These are phyloP conservation scores for Colletotrichum lentis DNA, from an alignment of 2,329 filamentous ascomycete genomes.

Conservation along the genomic window DNA sequence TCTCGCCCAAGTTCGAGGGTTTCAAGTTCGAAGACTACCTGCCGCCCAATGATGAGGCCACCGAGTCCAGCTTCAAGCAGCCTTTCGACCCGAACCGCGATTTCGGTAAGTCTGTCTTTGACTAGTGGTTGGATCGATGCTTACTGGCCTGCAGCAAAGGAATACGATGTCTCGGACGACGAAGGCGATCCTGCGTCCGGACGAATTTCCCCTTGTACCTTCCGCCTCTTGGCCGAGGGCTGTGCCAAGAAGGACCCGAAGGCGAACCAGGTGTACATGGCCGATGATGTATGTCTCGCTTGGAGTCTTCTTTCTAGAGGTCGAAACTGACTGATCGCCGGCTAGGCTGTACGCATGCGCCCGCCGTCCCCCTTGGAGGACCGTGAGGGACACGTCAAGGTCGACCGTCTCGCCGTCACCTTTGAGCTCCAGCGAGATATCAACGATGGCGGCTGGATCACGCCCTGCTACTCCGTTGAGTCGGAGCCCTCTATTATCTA, in stretches of 20 bases:
- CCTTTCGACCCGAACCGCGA: constrained; percentile 23
- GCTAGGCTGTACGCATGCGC: constrained; percentile 31
- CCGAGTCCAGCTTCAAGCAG: constrained; percentile 10
- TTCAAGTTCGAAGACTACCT: constrained; percentile 30
- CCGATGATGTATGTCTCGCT: constrained; percentile 38
- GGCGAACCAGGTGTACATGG: constrained; percentile 33
- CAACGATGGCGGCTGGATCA: constrained; percentile 32
- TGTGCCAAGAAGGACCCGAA: constrained; percentile 45
- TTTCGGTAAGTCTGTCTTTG: constrained; percentile 10
- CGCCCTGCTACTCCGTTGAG: constrained; percentile 36
- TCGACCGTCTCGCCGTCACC: constrained; percentile 28
- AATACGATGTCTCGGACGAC: constrained; percentile 49
- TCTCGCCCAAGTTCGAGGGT: constrained; percentile 24
- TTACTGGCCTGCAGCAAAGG: constrained; percentile 11
- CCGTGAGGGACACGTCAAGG: background rate
- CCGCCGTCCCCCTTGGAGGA: constrained; percentile 27
- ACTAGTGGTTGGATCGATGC: background rate
- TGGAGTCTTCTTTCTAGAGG: background rate
- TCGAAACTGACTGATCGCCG: background rate
- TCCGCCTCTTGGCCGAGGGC: constrained; percentile 50
- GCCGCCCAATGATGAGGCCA: background rate
- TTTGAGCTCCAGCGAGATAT: constrained; percentile 41
- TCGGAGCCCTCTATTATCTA: constrained; percentile 38
- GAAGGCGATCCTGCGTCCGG: constrained; percentile 51
- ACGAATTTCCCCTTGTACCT: constrained; percentile 54